These are phyloP conservation scores for Boletus speciosus DNA, from an alignment of 768 basidiomycete species.

Conservation along the genomic window DNA sequence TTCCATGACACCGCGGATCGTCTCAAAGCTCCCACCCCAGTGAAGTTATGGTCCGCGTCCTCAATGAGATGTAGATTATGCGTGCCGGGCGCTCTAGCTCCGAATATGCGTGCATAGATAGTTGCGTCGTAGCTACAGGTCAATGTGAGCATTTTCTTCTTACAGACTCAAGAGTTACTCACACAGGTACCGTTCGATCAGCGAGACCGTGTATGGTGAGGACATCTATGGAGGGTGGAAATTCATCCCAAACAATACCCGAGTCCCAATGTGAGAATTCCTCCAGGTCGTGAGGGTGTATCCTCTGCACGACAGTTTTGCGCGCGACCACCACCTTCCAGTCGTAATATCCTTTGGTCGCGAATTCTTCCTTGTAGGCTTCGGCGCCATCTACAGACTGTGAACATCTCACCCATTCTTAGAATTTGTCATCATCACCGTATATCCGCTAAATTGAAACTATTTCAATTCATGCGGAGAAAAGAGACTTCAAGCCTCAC, in stretches of 20 bases:
- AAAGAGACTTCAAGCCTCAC: conserved; percentile 35
- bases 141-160: background rate
- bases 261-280: conserved; percentile 64
- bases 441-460: conserved; percentile 23
- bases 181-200: conserved; percentile 70
- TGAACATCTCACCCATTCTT: background rate
- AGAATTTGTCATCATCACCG: conserved; percentile 14
- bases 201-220: conserved; percentile 73
- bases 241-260: conserved; percentile 62
- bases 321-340: conserved; percentile 68
- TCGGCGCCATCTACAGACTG: conserved; percentile 17
- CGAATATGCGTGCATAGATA: conserved; percentile 63
- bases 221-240: conserved; percentile 63
- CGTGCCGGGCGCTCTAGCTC: conserved; percentile 57
- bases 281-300: conserved; percentile 59
- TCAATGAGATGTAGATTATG: conserved; percentile 70
- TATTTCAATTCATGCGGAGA: conserved; percentile 3
- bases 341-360: conserved; percentile 55
- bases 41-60: conserved; percentile 77
- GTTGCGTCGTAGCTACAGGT: conserved; percentile 60
- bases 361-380: conserved; percentile 49
- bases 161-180: conserved; percentile 26
- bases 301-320: conserved; percentile 46
- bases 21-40: conserved; percentile 37
- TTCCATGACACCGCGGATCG: background rate